Conservation (phyloP, 164 flowering plant genomes). For the Cinnamomum chago region DNA sequence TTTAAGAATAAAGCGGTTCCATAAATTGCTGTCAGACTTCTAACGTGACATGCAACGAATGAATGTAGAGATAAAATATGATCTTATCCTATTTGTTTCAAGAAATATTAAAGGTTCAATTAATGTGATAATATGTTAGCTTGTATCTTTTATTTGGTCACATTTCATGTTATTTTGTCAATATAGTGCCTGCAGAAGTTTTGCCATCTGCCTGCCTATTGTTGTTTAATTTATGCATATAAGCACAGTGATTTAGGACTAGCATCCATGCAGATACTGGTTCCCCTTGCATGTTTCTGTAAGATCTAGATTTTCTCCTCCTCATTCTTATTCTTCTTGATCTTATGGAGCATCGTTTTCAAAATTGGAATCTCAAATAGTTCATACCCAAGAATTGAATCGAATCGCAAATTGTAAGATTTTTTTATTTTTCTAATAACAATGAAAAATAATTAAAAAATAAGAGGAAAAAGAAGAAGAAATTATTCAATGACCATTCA, state of each 20-base stretch:
- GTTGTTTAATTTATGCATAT: neutral
- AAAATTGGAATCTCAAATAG: too few relatives aligned
- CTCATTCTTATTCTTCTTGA: too few relatives aligned
- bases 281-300: too few relatives aligned
- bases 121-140: neutral
- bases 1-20: conserved; percentile 37
- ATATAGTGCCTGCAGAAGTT: neutral
- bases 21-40: conserved; percentile 36
- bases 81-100: neutral
- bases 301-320: too few relatives aligned
- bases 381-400: too few relatives aligned
- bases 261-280: too few relatives aligned
- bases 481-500: too few relatives aligned
- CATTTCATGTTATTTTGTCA: neutral
- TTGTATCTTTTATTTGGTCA: neutral
- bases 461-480: too few relatives aligned
- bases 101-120: neutral
- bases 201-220: neutral
- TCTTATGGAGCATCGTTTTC: too few relatives aligned
- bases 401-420: too few relatives aligned
- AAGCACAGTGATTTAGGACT: neutral
- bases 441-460: too few relatives aligned
- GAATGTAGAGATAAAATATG: neutral
- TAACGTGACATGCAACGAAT: conserved; percentile 6
- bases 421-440: too few relatives aligned